Conservation (phyloP, 768 basidiomycete genomes). For the Erythrobasidium yunnanense region DNA sequence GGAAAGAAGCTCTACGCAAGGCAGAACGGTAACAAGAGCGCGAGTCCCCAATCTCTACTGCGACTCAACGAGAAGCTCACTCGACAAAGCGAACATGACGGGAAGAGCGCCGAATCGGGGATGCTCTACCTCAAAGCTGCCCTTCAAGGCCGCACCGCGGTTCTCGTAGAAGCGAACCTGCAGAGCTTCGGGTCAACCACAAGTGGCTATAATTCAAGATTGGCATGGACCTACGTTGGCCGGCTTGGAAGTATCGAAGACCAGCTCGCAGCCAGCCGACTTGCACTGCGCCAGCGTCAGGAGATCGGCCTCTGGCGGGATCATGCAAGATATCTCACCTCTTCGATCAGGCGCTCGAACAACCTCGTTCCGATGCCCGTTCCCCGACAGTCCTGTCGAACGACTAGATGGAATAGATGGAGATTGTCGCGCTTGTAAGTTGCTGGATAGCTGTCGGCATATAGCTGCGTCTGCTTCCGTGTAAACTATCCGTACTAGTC, state of each 20-base stretch:
- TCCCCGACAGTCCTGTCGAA: not conserved
- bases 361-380: not conserved
- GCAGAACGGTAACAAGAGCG: too few relatives aligned
- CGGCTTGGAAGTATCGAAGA: not conserved
- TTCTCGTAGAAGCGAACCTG: not conserved
- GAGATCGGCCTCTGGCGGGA: too few relatives aligned
- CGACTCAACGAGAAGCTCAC: too few relatives aligned
- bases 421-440: not conserved
- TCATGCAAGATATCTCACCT: too few relatives aligned
- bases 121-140: not conserved
- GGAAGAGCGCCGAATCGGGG: not conserved
- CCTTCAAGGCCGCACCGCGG: not conserved
- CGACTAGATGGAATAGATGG: not conserved
- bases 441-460: not conserved
- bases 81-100: not conserved
- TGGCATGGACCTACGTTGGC: not conserved
- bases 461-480: not conserved
- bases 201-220: too few relatives aligned
- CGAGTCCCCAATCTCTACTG: too few relatives aligned
- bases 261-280: not conserved
- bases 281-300: not conserved
- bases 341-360: not conserved
- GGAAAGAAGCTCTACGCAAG: slow-evolving; percentile 15
- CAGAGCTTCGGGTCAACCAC: not conserved
- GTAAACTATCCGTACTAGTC: not conserved